A percentile compares a stretch with the other conserved stretches of the same genome.
Conservation (phyloP, 331 rosid species). For the Acacia pycnantha region DNA sequence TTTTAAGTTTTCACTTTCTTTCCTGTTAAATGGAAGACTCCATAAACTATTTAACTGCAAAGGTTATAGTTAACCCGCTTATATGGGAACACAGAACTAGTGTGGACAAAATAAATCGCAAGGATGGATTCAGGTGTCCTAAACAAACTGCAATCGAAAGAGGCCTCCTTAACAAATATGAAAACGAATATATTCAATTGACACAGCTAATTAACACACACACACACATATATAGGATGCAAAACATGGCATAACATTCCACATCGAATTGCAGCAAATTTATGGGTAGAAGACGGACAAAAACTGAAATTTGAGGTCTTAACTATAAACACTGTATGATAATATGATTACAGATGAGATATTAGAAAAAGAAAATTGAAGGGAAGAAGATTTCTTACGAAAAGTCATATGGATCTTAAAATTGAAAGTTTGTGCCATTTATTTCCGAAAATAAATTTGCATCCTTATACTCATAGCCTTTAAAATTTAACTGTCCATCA, state of each 20-base stretch:
- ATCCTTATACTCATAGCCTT: not conserved
- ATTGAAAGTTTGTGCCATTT: not conserved
- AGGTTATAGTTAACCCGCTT: conserved; percentile 4
- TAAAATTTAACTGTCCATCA: not conserved
- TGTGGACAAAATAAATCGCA: conserved; percentile 3
- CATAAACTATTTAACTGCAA: not conserved
- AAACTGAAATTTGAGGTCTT: not conserved
- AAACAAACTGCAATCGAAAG: conserved; percentile 17
- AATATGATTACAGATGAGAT: not conserved
- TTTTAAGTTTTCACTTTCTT: not conserved
- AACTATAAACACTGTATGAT: not conserved
- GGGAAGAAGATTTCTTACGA: not conserved
- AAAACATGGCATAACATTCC: not conserved
- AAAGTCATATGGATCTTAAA: not conserved
- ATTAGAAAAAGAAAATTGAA: not conserved
- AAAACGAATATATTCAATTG: conserved; percentile 1
- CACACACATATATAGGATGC: not conserved
- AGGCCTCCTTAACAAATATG: not conserved
- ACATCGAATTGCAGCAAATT: conserved; percentile 12
- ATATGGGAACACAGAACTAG: conserved; percentile 10
- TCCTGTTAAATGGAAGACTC: not conserved
- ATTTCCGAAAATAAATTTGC: not conserved
- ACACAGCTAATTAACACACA: not conserved
- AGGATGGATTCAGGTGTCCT: not conserved
- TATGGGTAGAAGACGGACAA: not conserved